Percentiles rank a stretch among this genome's conserved stretches.
These are phyloP conservation scores for Blastocrithidia nonstop DNA, from an alignment of 208 protist species.

Conservation along the genomic window DNA sequence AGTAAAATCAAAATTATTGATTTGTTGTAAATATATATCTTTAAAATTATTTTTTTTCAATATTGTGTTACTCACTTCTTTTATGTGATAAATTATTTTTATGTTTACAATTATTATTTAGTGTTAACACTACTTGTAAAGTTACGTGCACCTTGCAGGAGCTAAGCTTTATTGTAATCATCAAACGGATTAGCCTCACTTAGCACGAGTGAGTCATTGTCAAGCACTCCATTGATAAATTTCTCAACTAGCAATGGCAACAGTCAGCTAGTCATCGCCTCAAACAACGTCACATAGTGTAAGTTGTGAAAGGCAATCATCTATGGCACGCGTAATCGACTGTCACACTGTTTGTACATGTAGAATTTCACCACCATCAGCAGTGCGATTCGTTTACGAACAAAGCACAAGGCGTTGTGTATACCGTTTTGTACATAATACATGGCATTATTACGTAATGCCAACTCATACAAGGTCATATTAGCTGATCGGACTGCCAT, in stretches of 20 bases:
- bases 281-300: conserved; percentile 13
- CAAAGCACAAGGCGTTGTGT: conserved; percentile 47
- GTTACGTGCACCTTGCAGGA: too few relatives aligned
- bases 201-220: conserved; percentile 36
- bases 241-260: conserved; percentile 57
- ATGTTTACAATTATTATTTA: too few relatives aligned
- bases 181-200: conserved; percentile 46
- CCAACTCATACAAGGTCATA: conserved; percentile 32
- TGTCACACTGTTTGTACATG: conserved; percentile 11
- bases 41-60: neutral
- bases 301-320: conserved; percentile 43
- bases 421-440: conserved; percentile 50
- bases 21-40: too few relatives aligned
- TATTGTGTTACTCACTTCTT: neutral
- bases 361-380: conserved; percentile 76
- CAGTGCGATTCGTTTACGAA: conserved; percentile 35
- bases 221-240: conserved; percentile 70
- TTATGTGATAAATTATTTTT: too few relatives aligned
- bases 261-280: conserved; percentile 39
- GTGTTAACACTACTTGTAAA: too few relatives aligned
- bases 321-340: conserved; percentile 24
- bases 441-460: conserved; percentile 29
- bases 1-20: too few relatives aligned
- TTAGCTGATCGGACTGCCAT: conserved; percentile 44
- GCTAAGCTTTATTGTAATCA: conserved; percentile 16